Evolutionary conservation across 768 basidiomycete genomes (phyloP).

Genomic region (Leucocoprinus leucothites): DNA sequence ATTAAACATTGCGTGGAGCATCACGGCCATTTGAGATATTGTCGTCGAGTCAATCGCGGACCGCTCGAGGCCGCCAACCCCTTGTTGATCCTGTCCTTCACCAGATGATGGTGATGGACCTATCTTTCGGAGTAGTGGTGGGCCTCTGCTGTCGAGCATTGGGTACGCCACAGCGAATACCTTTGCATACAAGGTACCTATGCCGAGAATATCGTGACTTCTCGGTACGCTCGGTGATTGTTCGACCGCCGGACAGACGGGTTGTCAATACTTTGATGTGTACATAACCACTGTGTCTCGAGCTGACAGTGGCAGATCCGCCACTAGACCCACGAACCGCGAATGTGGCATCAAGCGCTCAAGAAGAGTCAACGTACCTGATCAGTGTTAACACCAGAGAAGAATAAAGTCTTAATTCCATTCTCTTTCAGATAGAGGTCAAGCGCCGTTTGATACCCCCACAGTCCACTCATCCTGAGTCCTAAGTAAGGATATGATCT

Average conservation of each 20-base stretch:
- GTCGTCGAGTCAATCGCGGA: not conserved
- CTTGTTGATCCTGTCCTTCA: no score
- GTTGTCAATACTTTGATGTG: no score
- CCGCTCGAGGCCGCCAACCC: not conserved
- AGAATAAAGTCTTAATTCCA: slow-evolving; percentile 58
- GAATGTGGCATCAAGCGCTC: no score
- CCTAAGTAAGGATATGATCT: not conserved
- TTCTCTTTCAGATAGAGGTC: slow-evolving; percentile 62
- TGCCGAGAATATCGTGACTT: no score
- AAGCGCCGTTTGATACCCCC: slow-evolving; percentile 61
- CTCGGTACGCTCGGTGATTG: no score
- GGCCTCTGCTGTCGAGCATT: no score
- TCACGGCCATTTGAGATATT: not conserved
- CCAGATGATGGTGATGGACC: no score
- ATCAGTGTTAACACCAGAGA: slow-evolving; percentile 66
- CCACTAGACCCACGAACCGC: not conserved
- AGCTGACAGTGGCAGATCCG: slow-evolving; percentile 1
- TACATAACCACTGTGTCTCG: no score
- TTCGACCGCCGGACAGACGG: no score
- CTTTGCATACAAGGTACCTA: no score
- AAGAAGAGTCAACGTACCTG: slow-evolving; percentile 37
- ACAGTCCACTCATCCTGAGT: slow-evolving; percentile 59
- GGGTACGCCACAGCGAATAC: no score
- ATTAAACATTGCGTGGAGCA: not conserved
- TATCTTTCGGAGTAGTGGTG: no score